Evolutionary conservation across 495 filamentous ascomycete genomes (phyloP), one percentile per base, ranked within the genome.

Genomic region (Trichoderma virens): DNA sequence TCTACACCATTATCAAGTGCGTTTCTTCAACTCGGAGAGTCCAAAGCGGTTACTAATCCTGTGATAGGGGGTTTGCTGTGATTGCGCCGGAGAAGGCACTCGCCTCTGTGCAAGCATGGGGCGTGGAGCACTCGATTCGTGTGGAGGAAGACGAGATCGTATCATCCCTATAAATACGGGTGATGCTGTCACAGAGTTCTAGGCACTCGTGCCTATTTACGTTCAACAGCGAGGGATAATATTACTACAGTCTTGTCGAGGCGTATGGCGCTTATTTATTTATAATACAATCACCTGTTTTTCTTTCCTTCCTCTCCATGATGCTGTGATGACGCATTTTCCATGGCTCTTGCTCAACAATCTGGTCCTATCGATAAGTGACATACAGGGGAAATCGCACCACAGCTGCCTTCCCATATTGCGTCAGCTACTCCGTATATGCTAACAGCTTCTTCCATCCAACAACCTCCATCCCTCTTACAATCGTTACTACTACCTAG

Each of bases 111-210:
- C 82, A 87, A 60, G 82, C 84, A 0, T 78, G 83, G 76, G 87
- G 88, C 28, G 72, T 80, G 32, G 71, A 86, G 62, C 88, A 89
- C 72, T 78, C 84, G 47, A 85, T 88, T 1, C 72, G 82, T 11
- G 86, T 96, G 60, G 92, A 96, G 71, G 88, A 92, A 66, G 91
- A 96, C 69, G 75, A 87, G 68, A 72, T 87, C 30, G 85, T 91
- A 54, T 70, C 65, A 32, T 54, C 67, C 14, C 43, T 65, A 20
- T 67, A 66, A 67, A 59, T 30, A 47, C n/a, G n/a, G 43, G 2
- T 9, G 43, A 5, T 35, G 34, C 34, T 35, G 34, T 13, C 34
- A 35, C 34, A 13, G 34, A 35, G 34, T 35, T 35, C 13, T 1
- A 35, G 34, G 34, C n/a, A n/a, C n/a, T n/a, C n/a, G n/a, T 35